These are phyloP conservation scores for Aspergillus saccharolyticus DNA, from an alignment of 495 filamentous ascomycete species.

Conservation along the genomic window DNA sequence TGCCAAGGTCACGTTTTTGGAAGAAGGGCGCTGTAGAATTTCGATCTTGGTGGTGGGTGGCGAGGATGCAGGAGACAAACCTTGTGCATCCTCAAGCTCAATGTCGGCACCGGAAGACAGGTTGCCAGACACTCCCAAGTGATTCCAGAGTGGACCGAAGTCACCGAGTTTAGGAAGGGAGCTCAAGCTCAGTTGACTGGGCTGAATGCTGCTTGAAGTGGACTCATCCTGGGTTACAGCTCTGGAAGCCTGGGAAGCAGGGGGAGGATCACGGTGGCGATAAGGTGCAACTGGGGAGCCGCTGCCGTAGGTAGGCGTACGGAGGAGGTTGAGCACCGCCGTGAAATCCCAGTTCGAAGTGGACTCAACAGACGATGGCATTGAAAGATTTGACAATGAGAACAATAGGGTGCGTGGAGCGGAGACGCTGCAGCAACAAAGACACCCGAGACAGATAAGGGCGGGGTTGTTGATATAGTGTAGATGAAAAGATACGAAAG, in stretches of 20 bases:
- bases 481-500: constrained; percentile 1
- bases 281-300: constrained; percentile 10
- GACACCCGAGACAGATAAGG: constrained; percentile 2
- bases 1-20: background rate
- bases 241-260: background rate
- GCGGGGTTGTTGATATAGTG: background rate
- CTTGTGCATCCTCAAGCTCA: background rate
- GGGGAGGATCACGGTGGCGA: constrained; percentile 10
- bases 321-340: constrained; percentile 45
- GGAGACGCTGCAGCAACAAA: background rate
- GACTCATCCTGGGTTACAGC: constrained; percentile 9
- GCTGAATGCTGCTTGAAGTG: background rate
- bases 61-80: background rate
- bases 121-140: constrained; percentile 17
- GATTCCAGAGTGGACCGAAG: constrained; percentile 36
- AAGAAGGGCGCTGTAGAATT: constrained; percentile 19
- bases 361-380: constrained; percentile 21
- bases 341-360: constrained; percentile 45
- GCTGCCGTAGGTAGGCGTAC: constrained; percentile 29
- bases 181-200: background rate
- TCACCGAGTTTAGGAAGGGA: constrained; percentile 29
- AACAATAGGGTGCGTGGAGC: background rate
- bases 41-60: constrained; percentile 8
- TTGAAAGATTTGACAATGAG: constrained; percentile 13
- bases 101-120: constrained; percentile 2